Conservation (phyloP, 768 basidiomycete species). For the Tulasnella sp. region DNA sequence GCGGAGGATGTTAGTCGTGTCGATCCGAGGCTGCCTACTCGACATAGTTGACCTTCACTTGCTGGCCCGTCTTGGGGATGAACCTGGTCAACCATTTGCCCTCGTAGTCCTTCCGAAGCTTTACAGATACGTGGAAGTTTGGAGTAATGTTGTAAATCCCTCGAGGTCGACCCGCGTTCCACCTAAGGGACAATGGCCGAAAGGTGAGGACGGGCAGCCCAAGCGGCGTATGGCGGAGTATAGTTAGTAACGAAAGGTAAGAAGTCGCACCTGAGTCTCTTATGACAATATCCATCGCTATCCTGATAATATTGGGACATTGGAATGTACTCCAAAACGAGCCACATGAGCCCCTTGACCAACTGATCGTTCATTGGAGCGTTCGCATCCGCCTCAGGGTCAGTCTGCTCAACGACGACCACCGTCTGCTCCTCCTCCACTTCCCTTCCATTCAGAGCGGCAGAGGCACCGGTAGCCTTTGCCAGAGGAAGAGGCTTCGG, state of each 20-base stretch:
- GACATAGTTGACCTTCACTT: conserved; percentile 11
- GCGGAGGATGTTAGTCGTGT: neutral
- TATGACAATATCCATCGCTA: conserved; percentile 13
- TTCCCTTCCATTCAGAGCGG: neutral
- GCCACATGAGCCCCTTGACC: conserved; percentile 10
- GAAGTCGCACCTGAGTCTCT: neutral
- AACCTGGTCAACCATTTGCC: conserved; percentile 9
- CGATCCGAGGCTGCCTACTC: conserved; percentile 33
- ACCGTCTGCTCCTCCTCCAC: neutral
- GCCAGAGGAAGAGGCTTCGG: neutral
- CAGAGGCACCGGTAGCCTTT: neutral
- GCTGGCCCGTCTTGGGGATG: neutral
- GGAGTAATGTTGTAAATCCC: conserved; percentile 1
- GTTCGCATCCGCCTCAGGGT: conserved; percentile 7
- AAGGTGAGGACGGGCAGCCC: neutral
- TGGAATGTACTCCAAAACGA: conserved; percentile 27
- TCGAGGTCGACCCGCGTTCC: conserved; percentile 1
- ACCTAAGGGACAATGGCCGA: neutral
- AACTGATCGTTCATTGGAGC: conserved; percentile 15
- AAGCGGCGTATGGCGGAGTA: neutral
- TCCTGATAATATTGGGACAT: conserved; percentile 21
- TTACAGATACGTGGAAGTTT: neutral
- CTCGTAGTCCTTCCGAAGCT: neutral
- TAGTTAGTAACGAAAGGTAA: neutral
- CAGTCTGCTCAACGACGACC: neutral